phyloP scores from a whole-genome alignment of 257 asterid genomes.

The Henckelia pumila region DNA sequence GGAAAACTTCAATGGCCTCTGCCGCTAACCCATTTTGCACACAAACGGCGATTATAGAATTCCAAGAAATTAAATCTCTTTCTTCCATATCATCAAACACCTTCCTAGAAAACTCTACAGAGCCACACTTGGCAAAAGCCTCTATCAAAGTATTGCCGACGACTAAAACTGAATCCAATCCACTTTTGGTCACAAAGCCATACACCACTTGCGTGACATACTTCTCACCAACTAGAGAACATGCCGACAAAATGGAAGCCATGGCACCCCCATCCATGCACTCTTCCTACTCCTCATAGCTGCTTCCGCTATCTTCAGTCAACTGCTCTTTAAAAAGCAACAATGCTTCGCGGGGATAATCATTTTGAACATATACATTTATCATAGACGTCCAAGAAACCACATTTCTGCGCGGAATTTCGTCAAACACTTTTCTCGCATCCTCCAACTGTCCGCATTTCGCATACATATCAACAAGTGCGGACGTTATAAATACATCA shows the following conservation, averaged over 20 bases:
- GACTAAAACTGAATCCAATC: conserved; percentile 52
- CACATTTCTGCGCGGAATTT: conserved; percentile 66
- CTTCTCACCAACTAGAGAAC: conserved; percentile 65
- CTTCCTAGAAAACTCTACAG: conserved; percentile 55
- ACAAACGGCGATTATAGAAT: conserved; percentile 75
- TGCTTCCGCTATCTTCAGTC: conserved; percentile 36
- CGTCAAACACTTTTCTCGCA: conserved; percentile 71
- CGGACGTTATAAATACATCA: conserved; percentile 73
- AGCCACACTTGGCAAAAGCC: conserved; percentile 83
- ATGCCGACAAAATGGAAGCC: conserved; percentile 77
- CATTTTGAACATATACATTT: conserved; percentile 68
- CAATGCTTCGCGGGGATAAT: conserved; percentile 54
- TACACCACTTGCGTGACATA: conserved; percentile 59
- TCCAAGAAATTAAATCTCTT: conserved; percentile 80
- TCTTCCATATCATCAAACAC: conserved; percentile 65
- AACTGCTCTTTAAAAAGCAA: conserved; percentile 64
- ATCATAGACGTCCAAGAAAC: conserved; percentile 98
- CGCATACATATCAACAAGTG: conserved; percentile 80
- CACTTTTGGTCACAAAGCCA: conserved; percentile 61
- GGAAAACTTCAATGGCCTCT: conserved; percentile 62
- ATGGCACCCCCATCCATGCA: conserved; percentile 67
- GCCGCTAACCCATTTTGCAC: conserved; percentile 68
- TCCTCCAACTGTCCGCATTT: conserved; percentile 62
- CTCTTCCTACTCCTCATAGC: conserved; percentile 28
- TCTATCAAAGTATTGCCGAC: conserved; percentile 82